These are phyloP conservation scores for Coffea eugenioides DNA, from an alignment of 257 asterid genomes.

Conservation along the genomic window DNA sequence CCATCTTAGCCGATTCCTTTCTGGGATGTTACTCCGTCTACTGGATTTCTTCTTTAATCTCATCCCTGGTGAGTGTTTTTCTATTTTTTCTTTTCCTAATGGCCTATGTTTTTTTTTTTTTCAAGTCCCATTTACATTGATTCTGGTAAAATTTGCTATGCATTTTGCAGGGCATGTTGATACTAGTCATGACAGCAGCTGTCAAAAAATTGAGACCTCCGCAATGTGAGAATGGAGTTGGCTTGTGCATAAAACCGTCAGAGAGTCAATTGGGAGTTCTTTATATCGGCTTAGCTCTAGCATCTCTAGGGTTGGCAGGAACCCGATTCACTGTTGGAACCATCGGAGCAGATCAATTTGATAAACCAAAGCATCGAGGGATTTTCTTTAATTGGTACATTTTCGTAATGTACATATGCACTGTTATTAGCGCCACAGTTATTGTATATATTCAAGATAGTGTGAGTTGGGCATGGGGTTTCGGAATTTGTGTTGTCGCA, in stretches of 20 bases:
- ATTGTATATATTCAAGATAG: slow-evolving; percentile 26
- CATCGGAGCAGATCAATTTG: slow-evolving; percentile 26
- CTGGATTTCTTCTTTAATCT: slow-evolving; percentile 64
- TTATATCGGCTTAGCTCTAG: slow-evolving; percentile 18
- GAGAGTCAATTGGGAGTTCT: slow-evolving; percentile 10
- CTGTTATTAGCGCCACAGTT: slow-evolving; percentile 12
- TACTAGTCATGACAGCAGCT: slow-evolving; percentile 12
- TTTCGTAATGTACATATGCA: slow-evolving; percentile 9
- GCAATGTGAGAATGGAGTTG: slow-evolving; percentile 9
- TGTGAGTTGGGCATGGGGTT: slow-evolving; percentile 30
- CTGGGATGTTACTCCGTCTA: slow-evolving; percentile 62
- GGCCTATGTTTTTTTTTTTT: no score
- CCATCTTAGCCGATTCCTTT: slow-evolving; percentile 64
- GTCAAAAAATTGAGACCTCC: slow-evolving; percentile 23
- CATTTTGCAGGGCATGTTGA: slow-evolving; percentile 22
- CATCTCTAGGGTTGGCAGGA: slow-evolving; percentile 19
- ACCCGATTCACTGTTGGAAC: slow-evolving; percentile 19
- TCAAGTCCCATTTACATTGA: no score
- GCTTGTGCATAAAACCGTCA: slow-evolving; percentile 11
- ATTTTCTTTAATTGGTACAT: slow-evolving; percentile 28
- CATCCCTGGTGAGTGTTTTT: slow-evolving; percentile 43
- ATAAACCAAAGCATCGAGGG: slow-evolving; percentile 15
- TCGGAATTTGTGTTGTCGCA: not conserved
- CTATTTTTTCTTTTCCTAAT: no score
- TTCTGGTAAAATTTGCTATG: no score